Base-by-base conservation (phyloP, 805 yeast genomes). In the Myxozyma nipponensis region DNA sequence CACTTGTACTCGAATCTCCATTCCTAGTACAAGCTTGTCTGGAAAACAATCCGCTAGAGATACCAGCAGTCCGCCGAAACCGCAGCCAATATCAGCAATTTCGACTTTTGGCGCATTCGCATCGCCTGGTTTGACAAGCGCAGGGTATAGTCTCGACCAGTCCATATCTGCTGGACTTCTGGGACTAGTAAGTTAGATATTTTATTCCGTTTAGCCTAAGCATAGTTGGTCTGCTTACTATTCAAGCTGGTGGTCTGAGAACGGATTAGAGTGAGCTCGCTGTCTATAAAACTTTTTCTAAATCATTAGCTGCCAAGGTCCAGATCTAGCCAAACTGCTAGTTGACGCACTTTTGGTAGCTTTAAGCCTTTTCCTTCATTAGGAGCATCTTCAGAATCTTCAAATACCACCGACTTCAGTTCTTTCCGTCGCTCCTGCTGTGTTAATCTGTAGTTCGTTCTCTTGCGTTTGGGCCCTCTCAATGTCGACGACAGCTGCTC, bases 211-310 rank as follows among this genome's bases (percentile, higher is more conserved):
- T 3, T 3, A 7, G 7, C 7, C 10, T 13, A 28, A 28, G 7
- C 3, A n/a, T 13, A 34, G 18, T 15, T 17, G 15, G 23, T 10
- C n/a, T 9, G 42, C 66, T 30, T 55, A 63, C 67, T 93, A 93
- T 54, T 87, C 95, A 40, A 93, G 74, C 61, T 83, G 79, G 68
- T 93, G 98, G 69, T 93, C 98, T 18, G 96, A 86, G 63, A 93
- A 93, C 21, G 98, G 98, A 65, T 93, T 93, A 1, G 97, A 89
- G 66, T 93, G 98, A 1, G 98, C 98, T 69, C 98, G 74, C 70
- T 93, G 98, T 66, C 98, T 79, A 68, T 93, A 93, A 65, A 77
- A 93, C 61, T 93, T 77, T 67, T 93, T 72, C 61, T 67, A 42
- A 13, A 36, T 1, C 41, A 42, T n/a, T n/a, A 7, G 7, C 4